Evolutionary conservation across 805 yeast species (phyloP).

Genomic region (Lachancea thermotolerans): DNA sequence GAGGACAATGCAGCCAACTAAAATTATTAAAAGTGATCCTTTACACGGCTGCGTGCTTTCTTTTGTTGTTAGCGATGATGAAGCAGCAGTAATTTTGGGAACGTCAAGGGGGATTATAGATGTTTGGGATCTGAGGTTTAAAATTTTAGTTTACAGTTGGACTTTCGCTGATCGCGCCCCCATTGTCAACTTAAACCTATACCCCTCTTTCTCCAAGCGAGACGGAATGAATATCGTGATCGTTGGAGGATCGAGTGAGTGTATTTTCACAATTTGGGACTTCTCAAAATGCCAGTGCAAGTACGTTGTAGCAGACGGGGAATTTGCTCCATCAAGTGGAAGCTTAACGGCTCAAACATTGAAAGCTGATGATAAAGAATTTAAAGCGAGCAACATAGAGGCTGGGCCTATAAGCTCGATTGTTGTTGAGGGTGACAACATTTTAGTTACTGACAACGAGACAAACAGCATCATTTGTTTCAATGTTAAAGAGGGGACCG

Average conservation of each 20-base stretch:
- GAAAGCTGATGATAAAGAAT: not conserved
- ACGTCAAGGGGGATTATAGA: slow-evolving; percentile 67
- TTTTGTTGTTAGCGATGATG: slow-evolving; percentile 47
- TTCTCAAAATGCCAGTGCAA: slow-evolving; percentile 56
- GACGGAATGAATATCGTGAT: slow-evolving; percentile 39
- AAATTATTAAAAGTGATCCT: slow-evolving; percentile 45
- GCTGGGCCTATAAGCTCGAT: slow-evolving; percentile 7
- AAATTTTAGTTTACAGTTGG: slow-evolving; percentile 54
- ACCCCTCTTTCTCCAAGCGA: slow-evolving; percentile 30
- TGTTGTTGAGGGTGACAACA: slow-evolving; percentile 9
- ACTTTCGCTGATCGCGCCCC: slow-evolving; percentile 45
- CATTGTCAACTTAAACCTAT: slow-evolving; percentile 42
- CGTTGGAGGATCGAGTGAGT: slow-evolving; percentile 59
- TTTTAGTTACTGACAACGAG: slow-evolving; percentile 16
- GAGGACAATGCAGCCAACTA: slow-evolving; percentile 41
- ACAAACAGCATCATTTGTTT: slow-evolving; percentile 16
- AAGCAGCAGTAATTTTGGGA: slow-evolving; percentile 66
- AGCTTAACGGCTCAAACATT: slow-evolving; percentile 14
- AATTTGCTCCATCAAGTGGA: slow-evolving; percentile 19
- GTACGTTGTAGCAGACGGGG: slow-evolving; percentile 32
- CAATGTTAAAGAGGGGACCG: slow-evolving; percentile 12
- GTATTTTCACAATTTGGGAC: slow-evolving; percentile 70
- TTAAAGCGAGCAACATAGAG: not conserved
- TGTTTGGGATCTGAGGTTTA: slow-evolving; percentile 77
- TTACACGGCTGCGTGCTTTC: slow-evolving; percentile 61